Evolutionary conservation across 768 basidiomycete genomes (phyloP), one percentile per base, ranked within the genome.

Genomic region (Rhodocollybia butyracea): DNA sequence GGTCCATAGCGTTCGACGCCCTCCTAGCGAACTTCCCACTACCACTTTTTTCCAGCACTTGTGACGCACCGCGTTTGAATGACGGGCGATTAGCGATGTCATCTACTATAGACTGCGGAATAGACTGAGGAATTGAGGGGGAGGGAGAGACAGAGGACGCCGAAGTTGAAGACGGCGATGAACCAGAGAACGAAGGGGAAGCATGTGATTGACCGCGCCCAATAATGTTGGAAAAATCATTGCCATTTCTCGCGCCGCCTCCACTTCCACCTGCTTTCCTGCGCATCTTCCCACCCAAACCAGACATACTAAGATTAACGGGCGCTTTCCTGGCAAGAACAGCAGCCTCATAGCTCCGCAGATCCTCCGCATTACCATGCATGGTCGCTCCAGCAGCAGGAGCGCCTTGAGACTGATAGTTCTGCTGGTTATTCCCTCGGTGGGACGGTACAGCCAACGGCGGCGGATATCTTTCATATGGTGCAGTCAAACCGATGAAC

Each of bases 41-140:
- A 22, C 48, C 48, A 26, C 48, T 34, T 24, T 50, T 85, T 1
- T 77, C 88, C n/a, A 91, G 68, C 10, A 86, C 86, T 70, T 88
- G 86, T 45, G 85, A 87, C 1, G 89, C 82, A 34, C 88, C 66
- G 42, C 89, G 74, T 73, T 91, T 91, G 64, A 88, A 89, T 27
- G 83, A 76, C 11, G 89, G 89, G 1, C 89, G 38, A 66, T 60
- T 13, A 57, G 48, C 26, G 26, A 56, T 59, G 21, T 53, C 40
- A 48, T 51, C 58, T 62, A 55, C 55, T n/a, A 22, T 13, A 24
- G 21, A 38, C 7, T 34, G 32, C 69, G 48, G 34, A 10, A 38
- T 17, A 38, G 22, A 12, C 32, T 50, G 48, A 11, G 48, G 34
- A 3, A 50, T 24, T 19, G 63, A 66, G 31, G 56, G 60, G 63